These are phyloP conservation scores for Penicillium sp. DNA, from an alignment of 2,329 filamentous ascomycete genomes.

Conservation along the genomic window DNA sequence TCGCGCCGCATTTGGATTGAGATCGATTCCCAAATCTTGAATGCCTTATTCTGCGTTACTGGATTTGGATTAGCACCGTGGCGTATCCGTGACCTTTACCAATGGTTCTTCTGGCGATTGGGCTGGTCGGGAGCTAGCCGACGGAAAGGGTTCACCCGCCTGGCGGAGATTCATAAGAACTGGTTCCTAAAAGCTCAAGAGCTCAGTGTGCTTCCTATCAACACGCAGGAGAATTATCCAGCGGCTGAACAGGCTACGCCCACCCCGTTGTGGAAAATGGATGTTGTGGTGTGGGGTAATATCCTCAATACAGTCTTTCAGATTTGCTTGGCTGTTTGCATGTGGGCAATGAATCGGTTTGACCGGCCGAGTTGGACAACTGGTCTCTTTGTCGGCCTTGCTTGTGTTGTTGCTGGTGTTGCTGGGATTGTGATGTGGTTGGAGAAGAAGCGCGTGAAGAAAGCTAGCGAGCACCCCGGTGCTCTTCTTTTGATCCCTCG, in stretches of 20 bases:
- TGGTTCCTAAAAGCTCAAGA: background rate
- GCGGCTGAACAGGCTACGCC: slow-evolving; percentile 46
- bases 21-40: slow-evolving; percentile 72
- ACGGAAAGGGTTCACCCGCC: background rate
- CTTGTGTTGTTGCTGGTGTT: slow-evolving; percentile 50
- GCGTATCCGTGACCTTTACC: slow-evolving; percentile 73
- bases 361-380: slow-evolving; percentile 71
- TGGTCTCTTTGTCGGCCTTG: slow-evolving; percentile 67
- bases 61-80: slow-evolving; percentile 77
- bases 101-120: slow-evolving; percentile 57
- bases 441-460: background rate
- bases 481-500: background rate
- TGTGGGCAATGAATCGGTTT: slow-evolving; percentile 71
- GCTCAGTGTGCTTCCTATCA: background rate
- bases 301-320: slow-evolving; percentile 73
- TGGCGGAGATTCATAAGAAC: slow-evolving; percentile 39
- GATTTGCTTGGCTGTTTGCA: slow-evolving; percentile 62
- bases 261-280: slow-evolving; percentile 65
- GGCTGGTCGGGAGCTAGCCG: slow-evolving; percentile 34
- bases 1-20: slow-evolving; percentile 78
- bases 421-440: slow-evolving; percentile 1
- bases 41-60: slow-evolving; percentile 76
- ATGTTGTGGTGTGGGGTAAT: slow-evolving; percentile 70
- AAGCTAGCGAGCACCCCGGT: background rate
- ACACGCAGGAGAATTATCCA: background rate